Evolutionary conservation across 2,329 filamentous ascomycete species (phyloP).

Genomic region (Cercospora canescens): DNA sequence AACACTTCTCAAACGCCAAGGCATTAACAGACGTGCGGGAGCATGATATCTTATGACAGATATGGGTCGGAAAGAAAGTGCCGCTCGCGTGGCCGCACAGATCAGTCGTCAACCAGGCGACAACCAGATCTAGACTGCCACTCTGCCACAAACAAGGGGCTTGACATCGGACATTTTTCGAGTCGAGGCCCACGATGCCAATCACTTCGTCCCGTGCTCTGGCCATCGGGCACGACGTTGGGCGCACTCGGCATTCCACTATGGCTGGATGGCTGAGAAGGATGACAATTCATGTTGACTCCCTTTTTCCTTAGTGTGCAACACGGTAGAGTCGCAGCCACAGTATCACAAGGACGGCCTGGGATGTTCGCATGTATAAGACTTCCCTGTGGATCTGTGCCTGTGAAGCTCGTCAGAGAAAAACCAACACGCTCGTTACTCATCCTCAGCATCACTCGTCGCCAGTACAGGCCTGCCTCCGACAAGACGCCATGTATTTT

Average conservation of each 20-base stretch:
- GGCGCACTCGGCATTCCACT: not conserved
- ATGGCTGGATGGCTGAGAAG: not conserved
- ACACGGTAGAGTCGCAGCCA: not conserved
- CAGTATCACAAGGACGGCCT: not conserved
- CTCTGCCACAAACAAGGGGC: not conserved
- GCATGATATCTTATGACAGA: not conserved
- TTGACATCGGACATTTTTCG: not conserved
- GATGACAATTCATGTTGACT: not conserved
- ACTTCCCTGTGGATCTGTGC: not conserved
- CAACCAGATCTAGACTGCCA: conserved; percentile 9
- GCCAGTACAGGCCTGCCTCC: not conserved
- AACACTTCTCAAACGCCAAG: not conserved
- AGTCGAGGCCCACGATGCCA: not conserved
- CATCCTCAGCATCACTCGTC: not conserved
- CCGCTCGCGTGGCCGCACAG: conserved; percentile 12
- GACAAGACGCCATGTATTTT: not conserved
- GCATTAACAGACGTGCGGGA: not conserved
- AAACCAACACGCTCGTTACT: not conserved
- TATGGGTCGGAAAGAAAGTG: not conserved
- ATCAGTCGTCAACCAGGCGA: not conserved
- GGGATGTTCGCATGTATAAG: not conserved
- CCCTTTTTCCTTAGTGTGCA: not conserved
- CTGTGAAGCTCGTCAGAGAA: not conserved
- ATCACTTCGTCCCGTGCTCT: not conserved
- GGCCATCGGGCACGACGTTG: not conserved